Percentiles rank a stretch among this genome's conserved stretches.
Evolutionary conservation across 106 monocot genomes (phyloP).

Genomic region (Dendrobium catenatum): DNA sequence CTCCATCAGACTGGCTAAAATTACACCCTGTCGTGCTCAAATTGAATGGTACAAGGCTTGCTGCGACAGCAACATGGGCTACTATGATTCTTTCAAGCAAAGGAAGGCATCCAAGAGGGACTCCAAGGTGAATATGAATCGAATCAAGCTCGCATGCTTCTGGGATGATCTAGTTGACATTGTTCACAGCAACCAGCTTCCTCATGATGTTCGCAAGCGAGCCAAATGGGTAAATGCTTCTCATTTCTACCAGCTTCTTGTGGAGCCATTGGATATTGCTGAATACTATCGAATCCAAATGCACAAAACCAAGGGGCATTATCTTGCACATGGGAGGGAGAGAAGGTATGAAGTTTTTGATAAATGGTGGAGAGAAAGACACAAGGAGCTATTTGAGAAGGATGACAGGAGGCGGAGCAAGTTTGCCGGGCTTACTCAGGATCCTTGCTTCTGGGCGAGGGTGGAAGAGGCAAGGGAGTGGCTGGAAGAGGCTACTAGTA

Average conservation of each 20-base stretch:
- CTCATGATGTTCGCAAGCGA: constrained; percentile 40
- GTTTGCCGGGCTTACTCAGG: constrained; percentile 51
- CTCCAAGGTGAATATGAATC: constrained; percentile 35
- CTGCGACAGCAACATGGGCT: constrained; percentile 38
- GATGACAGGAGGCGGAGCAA: constrained; percentile 30
- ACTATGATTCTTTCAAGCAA: constrained; percentile 55
- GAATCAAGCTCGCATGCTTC: constrained; percentile 43
- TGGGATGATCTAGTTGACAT: constrained; percentile 45
- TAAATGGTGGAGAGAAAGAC: constrained; percentile 40
- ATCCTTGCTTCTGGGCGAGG: constrained; percentile 58
- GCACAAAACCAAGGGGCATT: constrained; percentile 32
- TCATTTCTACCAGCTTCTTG: constrained; percentile 48
- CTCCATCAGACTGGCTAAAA: constrained; percentile 25
- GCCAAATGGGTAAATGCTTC: constrained; percentile 57
- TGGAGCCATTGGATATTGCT: constrained; percentile 60
- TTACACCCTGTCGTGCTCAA: constrained; percentile 47
- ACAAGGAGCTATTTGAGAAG: not conserved
- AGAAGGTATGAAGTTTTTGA: constrained; percentile 47
- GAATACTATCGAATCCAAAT: constrained; percentile 33
- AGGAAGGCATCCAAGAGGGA: constrained; percentile 22
- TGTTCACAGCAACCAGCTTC: constrained; percentile 40
- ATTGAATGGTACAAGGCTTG: constrained; percentile 60
- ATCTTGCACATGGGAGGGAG: constrained; percentile 40
- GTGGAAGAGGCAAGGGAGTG: constrained; percentile 43
- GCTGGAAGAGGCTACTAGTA: constrained; percentile 13